Evolutionary conservation across 176 grass and related monocot species (phyloP), one percentile per base, ranked within the genome.

Genomic region (Triticum monococcum): DNA sequence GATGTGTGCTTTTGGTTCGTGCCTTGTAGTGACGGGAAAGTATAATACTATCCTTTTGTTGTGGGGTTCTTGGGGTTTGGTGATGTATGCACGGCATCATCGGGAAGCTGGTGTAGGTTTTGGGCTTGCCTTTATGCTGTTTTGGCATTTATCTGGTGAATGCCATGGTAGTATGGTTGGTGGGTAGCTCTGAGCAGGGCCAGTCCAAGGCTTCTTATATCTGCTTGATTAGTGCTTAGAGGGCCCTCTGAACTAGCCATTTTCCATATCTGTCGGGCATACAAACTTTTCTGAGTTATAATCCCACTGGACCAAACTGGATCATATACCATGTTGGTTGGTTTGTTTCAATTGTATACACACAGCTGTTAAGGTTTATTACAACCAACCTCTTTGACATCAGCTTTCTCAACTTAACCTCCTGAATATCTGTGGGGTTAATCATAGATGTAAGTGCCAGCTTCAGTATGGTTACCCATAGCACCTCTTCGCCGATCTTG

Each of bases 301-400:
- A 66, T 64, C 70, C 70, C 12, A 46, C 20, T 50, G 25, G 26
- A 69, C 41, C 38, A 80, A 81, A 67, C 63, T 13, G 18, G 43
- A 48, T 36, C 18, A 24, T 70, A 28, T 70, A 43, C 18, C 25
- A 45, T 5, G 70, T 46, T 74, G 71, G 2, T 63, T 75, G 36
- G 24, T 45, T 84, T 7, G 17, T 75, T 83, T 84, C 70, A 48
- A 5, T 41, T 7, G 17, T 17, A 52, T 52, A 25, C 75, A 59
- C n/a, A 7, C 82, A 36, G 20, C 57, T 84, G 83, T 84, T 84
- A 65, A 35, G 69, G 43, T 52, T 75, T 75, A 75, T 59, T 59
- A 59, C 56, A 59, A 64, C 30, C 25, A 64, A 52, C 8, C 26
- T 72, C 38, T 32, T 84, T 62, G 18, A 50, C 41, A 65, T 76